These are phyloP conservation scores for Tripterygium wilfordii DNA, from an alignment of 177 flowering plant species.

Conservation along the genomic window DNA sequence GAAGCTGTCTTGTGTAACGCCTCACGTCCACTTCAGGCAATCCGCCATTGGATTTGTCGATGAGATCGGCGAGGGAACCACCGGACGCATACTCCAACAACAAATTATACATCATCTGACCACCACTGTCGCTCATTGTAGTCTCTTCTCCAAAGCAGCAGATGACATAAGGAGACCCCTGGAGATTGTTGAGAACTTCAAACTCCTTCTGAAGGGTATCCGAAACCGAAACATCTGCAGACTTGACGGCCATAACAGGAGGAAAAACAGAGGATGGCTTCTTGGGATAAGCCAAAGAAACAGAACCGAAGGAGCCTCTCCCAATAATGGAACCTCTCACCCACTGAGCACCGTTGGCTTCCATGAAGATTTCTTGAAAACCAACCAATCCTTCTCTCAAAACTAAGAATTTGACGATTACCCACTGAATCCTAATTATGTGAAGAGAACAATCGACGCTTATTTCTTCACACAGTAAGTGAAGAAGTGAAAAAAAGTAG, in stretches of 20 bases:
- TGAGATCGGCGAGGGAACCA: conserved; percentile 20
- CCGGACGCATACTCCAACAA: conserved; percentile 25
- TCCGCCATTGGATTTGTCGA: conserved; percentile 11
- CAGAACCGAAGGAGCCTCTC: conserved; percentile 13
- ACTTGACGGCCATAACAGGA: conserved; percentile 16
- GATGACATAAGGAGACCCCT: conserved; percentile 9
- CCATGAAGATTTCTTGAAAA: too few species aligned
- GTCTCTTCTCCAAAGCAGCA: conserved; percentile 17
- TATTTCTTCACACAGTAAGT: too few species aligned
- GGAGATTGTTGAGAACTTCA: conserved; percentile 7
- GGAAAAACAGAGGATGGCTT: conserved; percentile 5
- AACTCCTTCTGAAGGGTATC: conserved; percentile 15
- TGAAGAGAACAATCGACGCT: too few species aligned
- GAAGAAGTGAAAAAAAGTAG: too few species aligned
- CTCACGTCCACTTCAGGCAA: conserved; percentile 16
- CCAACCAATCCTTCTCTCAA: too few species aligned
- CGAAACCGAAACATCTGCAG: conserved; percentile 12
- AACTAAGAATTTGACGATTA: too few species aligned
- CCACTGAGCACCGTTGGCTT: too few species aligned
- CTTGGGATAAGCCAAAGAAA: conserved; percentile 10
- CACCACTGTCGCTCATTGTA: conserved; percentile 10
- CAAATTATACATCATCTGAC: conserved; percentile 14
- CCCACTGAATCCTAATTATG: too few species aligned
- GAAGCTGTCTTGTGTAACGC: conserved; percentile 14
- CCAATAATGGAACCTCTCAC: conserved; percentile 9